These are phyloP conservation scores for Trebouxiophyceae sp. DNA, from an alignment of 163 green algal genomes.

Conservation along the genomic window DNA sequence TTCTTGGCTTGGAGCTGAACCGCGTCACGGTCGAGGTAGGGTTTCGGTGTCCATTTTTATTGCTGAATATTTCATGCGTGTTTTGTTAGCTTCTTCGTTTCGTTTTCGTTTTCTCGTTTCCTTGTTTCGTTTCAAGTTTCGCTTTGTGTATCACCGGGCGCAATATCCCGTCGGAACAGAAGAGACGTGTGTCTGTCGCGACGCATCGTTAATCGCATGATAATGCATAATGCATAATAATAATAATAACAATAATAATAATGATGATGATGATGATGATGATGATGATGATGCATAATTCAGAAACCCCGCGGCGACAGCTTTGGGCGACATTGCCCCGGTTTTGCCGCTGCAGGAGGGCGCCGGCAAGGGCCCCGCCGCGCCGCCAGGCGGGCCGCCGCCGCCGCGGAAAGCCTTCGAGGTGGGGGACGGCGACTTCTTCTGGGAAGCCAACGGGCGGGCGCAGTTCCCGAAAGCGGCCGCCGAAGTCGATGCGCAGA, in stretches of 20 bases:
- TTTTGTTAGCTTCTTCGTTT: too few species aligned
- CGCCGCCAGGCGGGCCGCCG: too few species aligned
- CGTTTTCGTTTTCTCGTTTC: not conserved
- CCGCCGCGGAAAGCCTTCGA: not conserved
- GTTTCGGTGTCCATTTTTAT: not conserved
- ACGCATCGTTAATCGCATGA: too few species aligned
- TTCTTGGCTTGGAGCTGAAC: constrained; percentile 89
- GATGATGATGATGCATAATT: not conserved
- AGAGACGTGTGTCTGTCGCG: too few species aligned
- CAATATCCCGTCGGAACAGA: too few species aligned
- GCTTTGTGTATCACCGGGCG: too few species aligned
- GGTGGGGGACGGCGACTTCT: constrained; percentile 61
- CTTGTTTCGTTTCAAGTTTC: not conserved
- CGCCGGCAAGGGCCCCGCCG: too few species aligned
- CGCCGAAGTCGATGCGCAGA: constrained; percentile 76
- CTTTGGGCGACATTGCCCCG: too few species aligned
- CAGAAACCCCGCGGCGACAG: too few species aligned
- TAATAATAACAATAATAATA: too few species aligned
- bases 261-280: not conserved
- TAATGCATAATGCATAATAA: too few species aligned
- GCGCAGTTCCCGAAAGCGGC: constrained; percentile 77
- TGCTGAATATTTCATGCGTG: not conserved
- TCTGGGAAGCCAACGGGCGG: constrained; percentile 53
- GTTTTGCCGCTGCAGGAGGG: too few species aligned
- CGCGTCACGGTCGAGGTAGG: constrained; percentile 56